These are phyloP conservation scores for Strobilomyces echinocephalus DNA, from an alignment of 768 basidiomycete species.

Conservation along the genomic window DNA sequence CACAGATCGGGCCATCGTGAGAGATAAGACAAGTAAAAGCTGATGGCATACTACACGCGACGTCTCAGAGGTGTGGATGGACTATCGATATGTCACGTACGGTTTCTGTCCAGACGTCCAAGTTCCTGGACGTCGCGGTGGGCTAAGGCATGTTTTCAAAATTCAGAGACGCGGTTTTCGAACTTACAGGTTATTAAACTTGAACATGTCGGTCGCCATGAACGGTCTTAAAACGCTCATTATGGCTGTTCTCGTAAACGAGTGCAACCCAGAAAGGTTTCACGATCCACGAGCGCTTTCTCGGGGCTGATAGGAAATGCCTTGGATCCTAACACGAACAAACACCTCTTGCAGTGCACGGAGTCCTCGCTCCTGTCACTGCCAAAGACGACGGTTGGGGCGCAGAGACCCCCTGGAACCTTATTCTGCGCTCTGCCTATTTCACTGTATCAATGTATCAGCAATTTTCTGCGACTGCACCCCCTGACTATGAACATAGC, in stretches of 20 bases:
- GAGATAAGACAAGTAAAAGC: conserved; percentile 86
- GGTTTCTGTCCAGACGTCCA: conserved; percentile 97
- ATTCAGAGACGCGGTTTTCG: background rate
- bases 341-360: conserved; percentile 26
- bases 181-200: conserved; percentile 84
- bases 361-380: conserved; percentile 13
- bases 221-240: conserved; percentile 81
- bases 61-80: conserved; percentile 1
- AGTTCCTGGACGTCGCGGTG: conserved; percentile 51
- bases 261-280: background rate
- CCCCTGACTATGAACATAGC: conserved; percentile 32
- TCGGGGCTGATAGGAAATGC: background rate
- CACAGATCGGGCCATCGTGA: conserved; percentile 91
- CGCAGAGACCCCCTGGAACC: conserved; percentile 28
- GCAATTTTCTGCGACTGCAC: conserved; percentile 31
- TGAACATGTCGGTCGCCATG: conserved; percentile 84
- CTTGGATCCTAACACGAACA: conserved; percentile 29
- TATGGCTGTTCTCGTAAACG: background rate
- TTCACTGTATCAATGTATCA: conserved; percentile 32
- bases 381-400: conserved; percentile 3
- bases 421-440: conserved; percentile 19
- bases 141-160: conserved; percentile 2
- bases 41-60: conserved; percentile 66
- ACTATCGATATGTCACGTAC: conserved; percentile 40
- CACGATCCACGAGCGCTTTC: background rate